Evolutionary conservation across 495 filamentous ascomycete genomes (phyloP), one percentile per base, ranked within the genome.

Genomic region (Clohesyomyces aquaticus): DNA sequence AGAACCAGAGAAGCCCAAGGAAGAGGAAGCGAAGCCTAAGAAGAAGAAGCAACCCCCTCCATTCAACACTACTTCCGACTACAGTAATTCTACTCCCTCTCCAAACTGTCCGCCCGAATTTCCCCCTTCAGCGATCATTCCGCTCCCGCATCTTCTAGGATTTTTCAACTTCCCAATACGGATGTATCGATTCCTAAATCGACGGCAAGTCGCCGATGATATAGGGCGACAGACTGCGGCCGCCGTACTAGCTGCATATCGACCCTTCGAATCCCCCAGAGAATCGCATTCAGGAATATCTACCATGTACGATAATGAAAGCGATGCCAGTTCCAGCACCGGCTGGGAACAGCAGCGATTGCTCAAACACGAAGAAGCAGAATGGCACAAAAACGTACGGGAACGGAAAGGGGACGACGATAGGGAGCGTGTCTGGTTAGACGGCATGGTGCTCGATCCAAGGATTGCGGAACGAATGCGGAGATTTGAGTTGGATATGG

Each of bases 221-320:
- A 87, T 96, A 56, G 95, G 94, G 45, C 88, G 90, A n/a, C 85
- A 96, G 49, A 90, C 92, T 29, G 95, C 93, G 0, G 88, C 89
- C 35, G 82, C 90, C 21, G 92, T 93, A 27, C 80, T 98, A 4
- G 88, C 85, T 4, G 73, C 81, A 65, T 76, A 83, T 75, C 76
- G 84, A 71, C 73, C 83, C 67, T 83, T 76, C 65, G 56, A 75
- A 18, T 71, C 73, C 19, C 28, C 67, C 10, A 60, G 61, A 1
- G 51, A 67, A 2, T 43, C 63, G 4, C 49, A 60, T 3, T 52
- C 45, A n/a, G 52, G 59, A 23, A 21, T 10, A 38, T 32, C 49
- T 14, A 14, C n/a, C 4, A 32, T 41, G 29, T 52, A 19, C 11
- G 42, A 59, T 1, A 48, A 65, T 45, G 19, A 26, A 11, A 26